Evolutionary conservation across 1,284 basidiomycete species (phyloP).

Genomic region (Ustilago bromivora): DNA sequence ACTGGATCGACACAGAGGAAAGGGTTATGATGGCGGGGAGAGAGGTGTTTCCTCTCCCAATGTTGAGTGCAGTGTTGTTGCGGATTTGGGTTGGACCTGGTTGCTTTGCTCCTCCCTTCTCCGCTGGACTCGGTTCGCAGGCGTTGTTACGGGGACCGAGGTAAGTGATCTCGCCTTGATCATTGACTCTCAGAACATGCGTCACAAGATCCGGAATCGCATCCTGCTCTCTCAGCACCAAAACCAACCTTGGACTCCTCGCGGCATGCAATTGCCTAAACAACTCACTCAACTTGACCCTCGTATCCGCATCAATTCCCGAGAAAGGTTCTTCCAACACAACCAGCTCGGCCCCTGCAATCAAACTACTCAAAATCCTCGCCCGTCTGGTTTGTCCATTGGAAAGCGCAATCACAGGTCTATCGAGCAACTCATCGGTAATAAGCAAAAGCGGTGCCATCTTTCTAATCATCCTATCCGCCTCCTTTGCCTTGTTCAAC

Average conservation of each 20-base stretch:
- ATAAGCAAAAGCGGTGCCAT: conserved; percentile 57
- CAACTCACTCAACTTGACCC: conserved; percentile 34
- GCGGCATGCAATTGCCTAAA: conserved; percentile 76
- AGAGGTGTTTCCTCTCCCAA: conserved; percentile 31
- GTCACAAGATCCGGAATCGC: conserved; percentile 85
- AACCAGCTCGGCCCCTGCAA: conserved; percentile 76
- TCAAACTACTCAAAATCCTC: conserved; percentile 82
- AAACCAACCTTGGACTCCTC: conserved; percentile 74
- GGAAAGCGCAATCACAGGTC: conserved; percentile 75
- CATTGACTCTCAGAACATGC: conserved; percentile 77
- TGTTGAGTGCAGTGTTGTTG: conserved; percentile 8
- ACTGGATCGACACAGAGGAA: conserved; percentile 79
- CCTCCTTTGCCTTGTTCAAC: conserved; percentile 17
- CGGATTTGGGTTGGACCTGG: conserved; percentile 27
- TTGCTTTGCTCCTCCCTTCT: not conserved
- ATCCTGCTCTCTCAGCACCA: conserved; percentile 85
- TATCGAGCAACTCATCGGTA: conserved; percentile 50
- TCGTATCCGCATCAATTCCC: conserved; percentile 45
- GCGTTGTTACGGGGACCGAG: conserved; percentile 65
- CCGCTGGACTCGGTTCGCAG: not conserved
- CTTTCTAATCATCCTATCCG: conserved; percentile 37
- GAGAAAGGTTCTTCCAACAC: conserved; percentile 59
- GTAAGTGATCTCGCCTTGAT: conserved; percentile 72
- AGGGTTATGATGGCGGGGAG: conserved; percentile 75
- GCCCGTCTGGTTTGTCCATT: conserved; percentile 93